phyloP scores from a whole-genome alignment of 2,329 filamentous ascomycete species.

The Magnaporthiopsis incrustans region DNA sequence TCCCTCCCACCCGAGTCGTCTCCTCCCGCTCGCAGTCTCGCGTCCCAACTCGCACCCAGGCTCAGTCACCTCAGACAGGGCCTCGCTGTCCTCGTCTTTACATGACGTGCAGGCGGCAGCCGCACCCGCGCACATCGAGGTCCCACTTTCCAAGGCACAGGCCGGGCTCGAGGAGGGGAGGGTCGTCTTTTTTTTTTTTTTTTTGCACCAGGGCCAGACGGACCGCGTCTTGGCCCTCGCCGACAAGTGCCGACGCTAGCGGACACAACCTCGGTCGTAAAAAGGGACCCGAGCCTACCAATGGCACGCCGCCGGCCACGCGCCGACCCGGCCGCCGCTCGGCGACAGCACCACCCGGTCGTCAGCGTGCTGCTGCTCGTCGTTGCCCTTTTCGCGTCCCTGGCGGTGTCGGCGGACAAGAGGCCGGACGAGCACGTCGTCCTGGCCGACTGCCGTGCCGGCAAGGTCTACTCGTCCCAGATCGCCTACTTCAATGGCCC shows the following conservation, averaged over 20 bases:
- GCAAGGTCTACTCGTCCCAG: conserved; percentile 20
- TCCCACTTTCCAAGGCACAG: background rate
- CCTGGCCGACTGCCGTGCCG: conserved; percentile 22
- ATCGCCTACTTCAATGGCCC: conserved; percentile 21
- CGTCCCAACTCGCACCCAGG: background rate
- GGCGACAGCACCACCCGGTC: background rate
- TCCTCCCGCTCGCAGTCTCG: background rate
- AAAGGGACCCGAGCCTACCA: background rate
- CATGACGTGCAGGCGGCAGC: background rate
- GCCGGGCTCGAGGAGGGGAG: background rate
- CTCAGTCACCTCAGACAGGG: background rate
- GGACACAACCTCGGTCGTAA: background rate
- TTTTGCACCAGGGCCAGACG: background rate
- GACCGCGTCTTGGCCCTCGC: background rate
- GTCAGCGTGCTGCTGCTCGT: background rate
- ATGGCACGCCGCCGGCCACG: no score
- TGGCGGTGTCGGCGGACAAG: background rate
- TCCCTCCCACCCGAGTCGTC: background rate
- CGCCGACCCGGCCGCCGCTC: background rate
- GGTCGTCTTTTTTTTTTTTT: background rate
- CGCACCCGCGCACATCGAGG: no score
- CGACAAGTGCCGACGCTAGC: background rate
- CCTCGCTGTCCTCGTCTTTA: background rate
- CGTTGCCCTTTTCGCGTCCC: background rate
- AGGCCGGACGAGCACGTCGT: conserved; percentile 20